Evolutionary conservation across 1,139 yeast genomes (phyloP), one percentile per base, ranked within the genome.

Genomic region (Yamadazyma friedrichii): DNA sequence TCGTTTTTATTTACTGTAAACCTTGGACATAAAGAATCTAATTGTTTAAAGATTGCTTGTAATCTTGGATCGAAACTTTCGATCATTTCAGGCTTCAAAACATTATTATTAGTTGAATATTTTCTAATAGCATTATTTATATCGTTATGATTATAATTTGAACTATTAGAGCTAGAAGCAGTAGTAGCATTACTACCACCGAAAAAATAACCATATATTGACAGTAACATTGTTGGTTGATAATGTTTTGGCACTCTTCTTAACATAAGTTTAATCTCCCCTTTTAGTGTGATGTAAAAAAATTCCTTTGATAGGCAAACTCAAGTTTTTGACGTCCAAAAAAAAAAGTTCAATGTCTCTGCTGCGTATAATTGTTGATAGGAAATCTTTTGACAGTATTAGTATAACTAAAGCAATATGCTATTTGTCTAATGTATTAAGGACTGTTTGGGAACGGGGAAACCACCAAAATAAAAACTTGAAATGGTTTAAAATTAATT

Each of bases 1-100:
- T 86, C 80, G 26, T 76, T 80, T n/a, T 71, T 64, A 11, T 67
- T 65, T 40, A 87, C 59, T 33, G 76, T 75, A 56, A 87, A 88
- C 38, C 88, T 66, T 2, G 95, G 94, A 1, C 86, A 82, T n/a
- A 83, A 62, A 35, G 76, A 63, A 53, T 83, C 87, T 32, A 84
- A 58, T 55, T 82, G 86, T 42, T 70, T 75, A 39, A 78, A 65
- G 11, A 80, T 65, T 3, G 76, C 64, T 17, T 70, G 60, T 32
- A 80, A 55, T 26, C 76, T 62, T 0, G 84, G 81, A 47, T 77
- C 71, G 52, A 80, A 78, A 35, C 48, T 48, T 15, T 56, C 52
- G 3, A 52, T 41, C 8, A 16, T 10, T 11, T 42, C 39, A 2
- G 33, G 40, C 8, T 49, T 38, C 24, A 62, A 38, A 4, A 45